Evolutionary conservation across 1,139 yeast species (phyloP).

Genomic region (Hyphopichia wangnamkhiaoensis): DNA sequence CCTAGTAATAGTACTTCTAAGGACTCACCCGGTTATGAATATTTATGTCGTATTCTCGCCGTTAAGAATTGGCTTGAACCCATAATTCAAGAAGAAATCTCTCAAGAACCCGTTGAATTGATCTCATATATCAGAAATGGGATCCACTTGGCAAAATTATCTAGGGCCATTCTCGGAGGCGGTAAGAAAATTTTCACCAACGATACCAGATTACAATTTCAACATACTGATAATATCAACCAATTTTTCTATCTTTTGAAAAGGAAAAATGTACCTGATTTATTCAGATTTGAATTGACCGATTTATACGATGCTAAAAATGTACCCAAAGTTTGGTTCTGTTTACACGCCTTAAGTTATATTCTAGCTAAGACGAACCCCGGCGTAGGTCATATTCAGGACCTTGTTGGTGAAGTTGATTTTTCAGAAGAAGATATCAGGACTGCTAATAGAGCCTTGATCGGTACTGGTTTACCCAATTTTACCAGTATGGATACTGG

Average conservation of each 20-base stretch:
- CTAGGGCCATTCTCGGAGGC: constrained; percentile 70
- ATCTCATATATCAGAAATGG: constrained; percentile 73
- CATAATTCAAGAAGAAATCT: constrained; percentile 50
- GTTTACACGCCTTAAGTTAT: constrained; percentile 85
- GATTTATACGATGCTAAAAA: constrained; percentile 92
- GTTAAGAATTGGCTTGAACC: constrained; percentile 59
- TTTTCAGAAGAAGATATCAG: constrained; percentile 70
- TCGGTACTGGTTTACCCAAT: constrained; percentile 63
- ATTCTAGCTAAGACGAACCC: constrained; percentile 53
- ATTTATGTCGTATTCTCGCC: constrained; percentile 84
- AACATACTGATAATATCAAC: constrained; percentile 92
- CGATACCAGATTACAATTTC: constrained; percentile 68
- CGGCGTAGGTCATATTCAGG: constrained; percentile 63
- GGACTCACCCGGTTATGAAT: constrained; percentile 62
- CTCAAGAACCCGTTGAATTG: constrained; percentile 54
- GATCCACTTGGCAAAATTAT: constrained; percentile 76
- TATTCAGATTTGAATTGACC: constrained; percentile 86
- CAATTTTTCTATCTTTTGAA: constrained; percentile 75
- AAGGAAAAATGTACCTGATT: constrained; percentile 74
- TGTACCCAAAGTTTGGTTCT: constrained; percentile 91
- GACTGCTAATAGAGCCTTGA: constrained; percentile 66
- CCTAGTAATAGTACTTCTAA: constrained; percentile 31
- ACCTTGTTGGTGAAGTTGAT: constrained; percentile 61
- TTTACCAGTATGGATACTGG: constrained; percentile 50
- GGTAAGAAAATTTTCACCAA: constrained; percentile 47